Evolutionary conservation across 805 yeast species (phyloP), one percentile per base, ranked within the genome.

Genomic region (Saccharomyces kudriavzevii): DNA sequence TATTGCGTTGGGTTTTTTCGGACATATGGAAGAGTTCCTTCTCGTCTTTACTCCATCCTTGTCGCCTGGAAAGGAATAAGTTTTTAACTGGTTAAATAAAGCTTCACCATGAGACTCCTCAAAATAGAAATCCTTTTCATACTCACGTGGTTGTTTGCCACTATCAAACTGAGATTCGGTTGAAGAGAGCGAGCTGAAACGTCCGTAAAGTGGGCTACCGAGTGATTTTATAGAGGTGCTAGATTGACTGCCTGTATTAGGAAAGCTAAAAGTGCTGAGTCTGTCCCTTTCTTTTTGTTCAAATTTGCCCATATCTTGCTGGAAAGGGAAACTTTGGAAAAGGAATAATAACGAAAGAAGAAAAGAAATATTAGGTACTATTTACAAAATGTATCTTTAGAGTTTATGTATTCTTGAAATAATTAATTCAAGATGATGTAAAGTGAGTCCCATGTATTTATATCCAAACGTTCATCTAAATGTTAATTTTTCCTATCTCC

Each of bases 101-200:
- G 52, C 31, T 46, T 56, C 58, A 46, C 57, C 49, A 24, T 50
- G 47, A 13, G 53, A 49, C 43, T 54, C 59, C 24, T 52, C 52
- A n/a, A 30, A 40, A 14, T 52, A 47, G 8, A 52, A n/a, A 31
- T 47, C 25, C 26, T 26, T 47, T 28, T 52, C 52, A 4, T 30
- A 28, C 25, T 35, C 31, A 10, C 30, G 27, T 30, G 30, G 25
- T 17, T 35, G 40, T 30, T 48, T 25, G n/a, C 43, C 43, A 6
- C 43, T 17, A 9, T 35, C 43, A 17, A 35, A 35, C 24, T 35
- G 43, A 17, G 43, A 35, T 35, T 35, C 43, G 10, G 22, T 35
- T 8, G 43, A 35, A 35, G 43, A 35, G 13, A 35, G 43, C 5
- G 43, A 35, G 43, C 43, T 35, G 8, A 35, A 35, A 17, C 43